Evolutionary conservation across 805 yeast species (phyloP), one percentile per base, ranked within the genome.

Genomic region (Teunomyces funiuensis): DNA sequence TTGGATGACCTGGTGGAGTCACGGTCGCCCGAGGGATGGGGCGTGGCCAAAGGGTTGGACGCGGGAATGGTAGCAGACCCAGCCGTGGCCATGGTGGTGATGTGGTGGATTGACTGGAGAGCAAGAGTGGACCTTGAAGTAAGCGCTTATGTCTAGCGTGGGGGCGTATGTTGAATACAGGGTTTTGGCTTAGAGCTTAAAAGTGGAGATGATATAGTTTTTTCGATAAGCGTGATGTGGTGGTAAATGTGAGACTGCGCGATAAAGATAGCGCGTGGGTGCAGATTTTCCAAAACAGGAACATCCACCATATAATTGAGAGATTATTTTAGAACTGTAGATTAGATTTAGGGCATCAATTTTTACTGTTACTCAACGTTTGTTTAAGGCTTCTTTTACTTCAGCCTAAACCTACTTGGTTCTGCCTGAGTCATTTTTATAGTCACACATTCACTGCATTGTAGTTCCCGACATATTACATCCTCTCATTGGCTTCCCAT

Each of bases 1-100:
- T 70, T 70, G 34, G 47, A 37, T n/a, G 57, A 39, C 19, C 51
- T 40, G 6, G 40, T 15, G 31, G 45, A 42, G 13, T 45, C 26
- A 18, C 23, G 5, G 14, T 22, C 27, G 5, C 15, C 28, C 14
- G 28, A 15, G 23, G 15, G 25, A 13, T 20, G 25, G 7, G 30
- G 6, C 10, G 16, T 7, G 5, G 30, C 7, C 30, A 28, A 28
- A 6, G 30, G 30, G 16, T 28, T 28, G 14, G 14, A n/a, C 8
- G 30, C 14, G 30, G 30, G 16, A 18, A 28, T 28, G 16, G 20
- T 28, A 11, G 31, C 31, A 7, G 31, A 28, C 3, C 31, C 31
- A 15, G 31, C 17, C 23, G 34, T 20, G 11, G 34, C 34, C 34
- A 31, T 31, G 15, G 34, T 31, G 15, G 15, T 18, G 8, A n/a